phyloP scores from a whole-genome alignment of 2,329 filamentous ascomycete species.

The Huntiella moniliformis region DNA sequence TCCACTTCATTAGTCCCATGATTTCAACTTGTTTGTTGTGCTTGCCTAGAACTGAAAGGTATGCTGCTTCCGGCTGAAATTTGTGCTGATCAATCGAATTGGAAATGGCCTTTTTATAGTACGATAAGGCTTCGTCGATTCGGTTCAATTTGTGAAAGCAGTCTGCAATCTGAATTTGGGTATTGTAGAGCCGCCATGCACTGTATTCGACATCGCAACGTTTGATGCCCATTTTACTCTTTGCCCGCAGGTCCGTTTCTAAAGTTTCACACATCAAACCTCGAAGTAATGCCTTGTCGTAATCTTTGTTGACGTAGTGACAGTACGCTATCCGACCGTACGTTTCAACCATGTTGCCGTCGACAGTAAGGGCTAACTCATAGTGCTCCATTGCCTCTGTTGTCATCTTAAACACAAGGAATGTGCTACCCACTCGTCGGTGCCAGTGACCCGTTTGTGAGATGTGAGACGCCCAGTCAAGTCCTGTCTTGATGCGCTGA shows the following conservation, averaged over 20 bases:
- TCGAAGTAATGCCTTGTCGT: slow-evolving; percentile 19
- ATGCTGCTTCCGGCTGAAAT: slow-evolving; percentile 22
- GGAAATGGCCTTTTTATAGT: slow-evolving; percentile 21
- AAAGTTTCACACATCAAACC: slow-evolving; percentile 21
- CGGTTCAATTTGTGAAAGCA: slow-evolving; percentile 20
- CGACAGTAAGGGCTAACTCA: slow-evolving; percentile 19
- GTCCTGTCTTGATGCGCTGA: slow-evolving; percentile 20
- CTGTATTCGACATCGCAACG: slow-evolving; percentile 15
- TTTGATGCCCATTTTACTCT: slow-evolving; percentile 13
- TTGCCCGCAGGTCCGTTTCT: neutral
- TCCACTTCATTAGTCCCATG: slow-evolving; percentile 19
- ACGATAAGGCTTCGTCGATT: slow-evolving; percentile 18
- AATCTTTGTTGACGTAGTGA: slow-evolving; percentile 20
- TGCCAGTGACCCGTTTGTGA: slow-evolving; percentile 21
- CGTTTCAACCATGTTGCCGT: slow-evolving; percentile 22
- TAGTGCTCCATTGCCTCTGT: slow-evolving; percentile 20
- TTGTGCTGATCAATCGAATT: slow-evolving; percentile 16
- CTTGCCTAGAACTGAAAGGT: slow-evolving; percentile 20
- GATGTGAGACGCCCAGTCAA: slow-evolving; percentile 19
- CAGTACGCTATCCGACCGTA: slow-evolving; percentile 24
- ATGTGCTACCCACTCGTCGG: slow-evolving; percentile 23
- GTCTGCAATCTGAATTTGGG: slow-evolving; percentile 21
- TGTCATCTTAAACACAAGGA: slow-evolving; percentile 20
- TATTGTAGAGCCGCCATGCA: slow-evolving; percentile 24
- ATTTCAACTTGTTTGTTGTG: slow-evolving; percentile 21